Percentiles rank a stretch among this genome's conserved stretches.
Evolutionary conservation across 2,329 filamentous ascomycete species (phyloP).

Genomic region (Botryotinia convoluta): DNA sequence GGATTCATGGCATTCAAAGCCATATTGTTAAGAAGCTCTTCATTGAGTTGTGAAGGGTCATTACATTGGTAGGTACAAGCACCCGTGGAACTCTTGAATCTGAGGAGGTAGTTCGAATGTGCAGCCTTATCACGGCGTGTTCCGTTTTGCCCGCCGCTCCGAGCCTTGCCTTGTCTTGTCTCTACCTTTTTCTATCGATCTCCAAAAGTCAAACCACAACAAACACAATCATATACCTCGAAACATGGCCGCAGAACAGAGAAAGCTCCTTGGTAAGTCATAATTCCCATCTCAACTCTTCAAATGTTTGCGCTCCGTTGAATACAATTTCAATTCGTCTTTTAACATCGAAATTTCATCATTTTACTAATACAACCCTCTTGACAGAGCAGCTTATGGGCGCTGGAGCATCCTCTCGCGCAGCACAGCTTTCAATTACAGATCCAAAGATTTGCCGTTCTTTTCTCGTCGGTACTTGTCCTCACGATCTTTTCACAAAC

Average conservation of each 20-base stretch:
- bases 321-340: neutral
- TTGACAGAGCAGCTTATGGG: slow-evolving; percentile 84
- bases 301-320: neutral
- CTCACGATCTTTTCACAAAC: slow-evolving; percentile 98
- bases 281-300: neutral
- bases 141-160: neutral
- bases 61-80: neutral
- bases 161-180: slow-evolving; percentile 2
- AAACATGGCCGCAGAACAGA: slow-evolving; percentile 91
- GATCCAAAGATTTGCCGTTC: slow-evolving; percentile 94
- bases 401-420: slow-evolving; percentile 67
- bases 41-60: slow-evolving; percentile 25
- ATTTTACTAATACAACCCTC: slow-evolving; percentile 23
- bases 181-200: slow-evolving; percentile 6
- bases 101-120: neutral
- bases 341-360: too few relatives aligned
- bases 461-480: slow-evolving; percentile 89
- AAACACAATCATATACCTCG: neutral
- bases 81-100: neutral
- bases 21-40: slow-evolving; percentile 26
- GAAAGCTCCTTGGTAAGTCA: slow-evolving; percentile 78
- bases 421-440: slow-evolving; percentile 79
- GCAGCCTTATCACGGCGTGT: slow-evolving; percentile 7
- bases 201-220: neutral
- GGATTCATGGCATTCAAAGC: slow-evolving; percentile 3